Evolutionary conservation across 805 yeast species (phyloP), one percentile per base, ranked within the genome.

Genomic region (Ogataea neopini): DNA sequence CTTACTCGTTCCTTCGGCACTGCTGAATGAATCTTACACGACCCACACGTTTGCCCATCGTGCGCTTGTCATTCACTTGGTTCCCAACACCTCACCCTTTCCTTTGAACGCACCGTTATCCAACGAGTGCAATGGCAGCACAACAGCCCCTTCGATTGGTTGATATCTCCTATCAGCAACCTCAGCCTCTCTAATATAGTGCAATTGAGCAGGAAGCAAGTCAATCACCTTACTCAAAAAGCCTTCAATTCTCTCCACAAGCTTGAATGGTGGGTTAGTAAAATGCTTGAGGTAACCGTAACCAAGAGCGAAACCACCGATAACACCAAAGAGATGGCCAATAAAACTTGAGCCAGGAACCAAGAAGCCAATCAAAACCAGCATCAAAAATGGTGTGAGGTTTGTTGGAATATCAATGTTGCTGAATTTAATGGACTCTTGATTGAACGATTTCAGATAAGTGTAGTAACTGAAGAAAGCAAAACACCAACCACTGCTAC

Each of bases 401-500:
- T 79, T 60, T 0, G 92, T 85, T 25, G 89, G 90, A 14, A 87
- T 62, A 7, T 70, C 61, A 29, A 70, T 55, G 29, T 28, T 35
- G 30, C 34, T 25, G 7, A 62, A 10, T 28, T 46, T 51, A 17
- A 54, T 43, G 3, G 39, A 44, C 30, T 58, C 56, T n/a, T 50
- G 52, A 3, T 48, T 44, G 14, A 42, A 37, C 3, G 67, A 55
- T 42, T 48, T 53, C 18, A 57, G 64, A 54, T 75, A 77, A n/a
- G 87, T 80, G 52, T 70, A 77, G 66, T 75, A 86, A 3, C 83
- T 79, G 48, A 80, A 58, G 56, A 88, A 77, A 44, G 89, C 76
- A 60, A 88, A 88, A 26, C 79, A 78, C 79, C 91, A 79, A 1
- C 84, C 95, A 43, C 88, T 80, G 18, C 89, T 76, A 1, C 96